Conservation (phyloP, 768 basidiomycete species). For the Boletellus emodensis region DNA sequence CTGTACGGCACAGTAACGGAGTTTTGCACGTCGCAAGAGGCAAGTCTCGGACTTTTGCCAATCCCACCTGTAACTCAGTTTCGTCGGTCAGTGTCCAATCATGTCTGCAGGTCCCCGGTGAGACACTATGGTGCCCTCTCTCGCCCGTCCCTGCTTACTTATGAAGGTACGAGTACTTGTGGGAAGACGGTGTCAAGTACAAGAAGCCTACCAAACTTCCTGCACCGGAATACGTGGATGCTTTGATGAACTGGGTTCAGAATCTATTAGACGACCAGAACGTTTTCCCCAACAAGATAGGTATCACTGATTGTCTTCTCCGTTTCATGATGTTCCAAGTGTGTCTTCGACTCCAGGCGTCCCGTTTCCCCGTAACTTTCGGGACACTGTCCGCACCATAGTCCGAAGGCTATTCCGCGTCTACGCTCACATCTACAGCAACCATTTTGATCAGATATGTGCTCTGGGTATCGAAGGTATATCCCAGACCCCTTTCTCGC, state of each 20-base stretch:
- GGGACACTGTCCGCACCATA: conserved; percentile 87
- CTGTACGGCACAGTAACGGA: conserved; percentile 97
- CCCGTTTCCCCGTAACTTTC: conserved; percentile 86
- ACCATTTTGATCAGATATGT: conserved; percentile 98
- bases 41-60: conserved; percentile 30
- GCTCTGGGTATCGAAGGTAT: conserved; percentile 96
- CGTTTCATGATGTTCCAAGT: conserved; percentile 6
- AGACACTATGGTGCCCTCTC: conserved; percentile 17
- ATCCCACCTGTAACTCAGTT: conserved; percentile 7
- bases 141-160: conserved; percentile 4
- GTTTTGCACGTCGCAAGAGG: conserved; percentile 94
- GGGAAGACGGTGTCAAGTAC: conserved; percentile 88
- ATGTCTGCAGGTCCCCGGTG: conserved; percentile 95
- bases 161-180: conserved; percentile 85
- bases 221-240: conserved; percentile 95
- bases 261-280: conserved; percentile 86
- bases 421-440: conserved; percentile 98
- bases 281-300: conserved; percentile 93
- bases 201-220: conserved; percentile 91
- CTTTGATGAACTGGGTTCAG: conserved; percentile 99
- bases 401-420: conserved; percentile 91
- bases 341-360: conserved; percentile 52
- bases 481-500: conserved; percentile 2
- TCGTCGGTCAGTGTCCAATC: conserved; percentile 68
- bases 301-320: conserved; percentile 35